Evolutionary conservation across 345 rosid species (phyloP).

Genomic region (Syzygium oleosum): DNA sequence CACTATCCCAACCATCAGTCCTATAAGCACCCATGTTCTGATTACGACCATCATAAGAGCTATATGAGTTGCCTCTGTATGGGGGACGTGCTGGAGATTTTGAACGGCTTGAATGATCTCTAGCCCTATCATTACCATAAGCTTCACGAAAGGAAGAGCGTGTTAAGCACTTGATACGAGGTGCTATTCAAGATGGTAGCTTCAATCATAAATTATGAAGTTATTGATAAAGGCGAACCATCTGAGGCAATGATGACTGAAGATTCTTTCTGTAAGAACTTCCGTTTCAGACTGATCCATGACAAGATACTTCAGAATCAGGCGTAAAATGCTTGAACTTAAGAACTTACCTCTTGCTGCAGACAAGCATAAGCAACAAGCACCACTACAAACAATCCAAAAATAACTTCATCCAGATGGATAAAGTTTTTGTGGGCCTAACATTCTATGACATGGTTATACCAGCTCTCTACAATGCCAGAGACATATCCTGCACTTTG

Average conservation of each 20-base stretch:
- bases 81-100: constrained; percentile 74
- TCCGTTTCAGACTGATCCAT: constrained; percentile 40
- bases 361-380: constrained; percentile 40
- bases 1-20: constrained; percentile 67
- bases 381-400: constrained; percentile 20
- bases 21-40: constrained; percentile 53
- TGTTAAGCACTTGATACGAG: constrained; percentile 66
- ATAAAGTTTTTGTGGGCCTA: constrained; percentile 16
- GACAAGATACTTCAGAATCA: constrained; percentile 48
- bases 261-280: constrained; percentile 43
- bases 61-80: constrained; percentile 59
- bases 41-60: constrained; percentile 64
- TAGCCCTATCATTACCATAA: constrained; percentile 93
- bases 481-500: constrained; percentile 65
- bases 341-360: constrained; percentile 99
- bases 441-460: constrained; percentile 31
- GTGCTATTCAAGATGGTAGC: constrained; percentile 43
- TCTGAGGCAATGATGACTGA: constrained; percentile 35
- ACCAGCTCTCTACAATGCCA: constrained; percentile 54
- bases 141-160: constrained; percentile 92
- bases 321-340: constrained; percentile 59
- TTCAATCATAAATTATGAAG: constrained; percentile 34
- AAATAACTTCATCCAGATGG: background rate
- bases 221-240: constrained; percentile 38
- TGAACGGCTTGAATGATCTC: constrained; percentile 78